Evolutionary conservation across 257 asterid species (phyloP).

Genomic region (Lantana camara): DNA sequence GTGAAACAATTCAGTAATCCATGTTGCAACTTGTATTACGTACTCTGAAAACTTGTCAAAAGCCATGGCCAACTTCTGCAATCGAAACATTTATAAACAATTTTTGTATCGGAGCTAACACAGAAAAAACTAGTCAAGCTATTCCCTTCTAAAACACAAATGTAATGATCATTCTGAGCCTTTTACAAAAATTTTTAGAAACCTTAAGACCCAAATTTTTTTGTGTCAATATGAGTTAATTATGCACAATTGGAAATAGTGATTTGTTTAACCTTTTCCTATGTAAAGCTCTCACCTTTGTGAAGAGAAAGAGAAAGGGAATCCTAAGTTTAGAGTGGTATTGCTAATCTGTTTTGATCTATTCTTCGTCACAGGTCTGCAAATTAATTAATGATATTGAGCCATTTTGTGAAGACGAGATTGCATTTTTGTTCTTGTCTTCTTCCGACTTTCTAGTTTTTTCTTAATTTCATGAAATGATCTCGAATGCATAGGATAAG

Average conservation of each 20-base stretch:
- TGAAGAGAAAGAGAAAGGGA: neutral
- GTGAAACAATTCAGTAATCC: constrained; percentile 4
- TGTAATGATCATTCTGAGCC: too few species aligned
- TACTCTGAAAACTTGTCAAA: constrained; percentile 1
- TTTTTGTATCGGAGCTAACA: too few species aligned
- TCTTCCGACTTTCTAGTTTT: too few species aligned
- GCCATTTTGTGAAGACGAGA: constrained; percentile 72
- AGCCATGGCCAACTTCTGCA: constrained; percentile 15
- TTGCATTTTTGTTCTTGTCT: constrained; percentile 24
- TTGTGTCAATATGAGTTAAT: too few species aligned
- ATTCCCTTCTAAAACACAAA: too few species aligned
- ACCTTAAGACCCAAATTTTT: too few species aligned
- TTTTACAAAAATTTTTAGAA: too few species aligned
- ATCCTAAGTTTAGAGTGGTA: neutral
- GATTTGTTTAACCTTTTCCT: constrained; percentile 82
- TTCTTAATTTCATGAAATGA: neutral
- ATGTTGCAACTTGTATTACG: neutral
- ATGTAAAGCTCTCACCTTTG: constrained; percentile 43
- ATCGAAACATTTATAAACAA: too few species aligned
- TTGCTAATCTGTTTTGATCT: constrained; percentile 15
- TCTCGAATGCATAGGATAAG: constrained; percentile 55
- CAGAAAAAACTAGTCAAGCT: too few species aligned
- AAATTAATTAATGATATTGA: constrained; percentile 91
- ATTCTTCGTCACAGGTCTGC: constrained; percentile 47
- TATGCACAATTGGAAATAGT: too few species aligned